These are phyloP conservation scores for Yarrowia bubula DNA, from an alignment of 805 yeast genomes.

Conservation along the genomic window DNA sequence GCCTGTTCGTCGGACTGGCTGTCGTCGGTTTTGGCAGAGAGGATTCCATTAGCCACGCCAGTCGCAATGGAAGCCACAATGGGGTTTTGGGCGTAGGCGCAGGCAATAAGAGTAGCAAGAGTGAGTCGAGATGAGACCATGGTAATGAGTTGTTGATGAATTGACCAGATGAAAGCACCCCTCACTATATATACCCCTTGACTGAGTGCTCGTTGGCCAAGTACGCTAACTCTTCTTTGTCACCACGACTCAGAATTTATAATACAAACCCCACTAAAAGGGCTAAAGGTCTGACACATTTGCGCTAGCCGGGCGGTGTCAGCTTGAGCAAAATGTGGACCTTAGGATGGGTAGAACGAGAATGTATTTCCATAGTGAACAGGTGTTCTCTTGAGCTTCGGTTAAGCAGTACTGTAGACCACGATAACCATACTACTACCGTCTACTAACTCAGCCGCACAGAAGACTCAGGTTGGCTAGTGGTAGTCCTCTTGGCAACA, in stretches of 20 bases:
- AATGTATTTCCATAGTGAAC: too few species aligned
- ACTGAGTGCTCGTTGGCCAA: not conserved
- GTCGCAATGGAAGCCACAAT: conserved; percentile 15
- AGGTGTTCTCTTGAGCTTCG: too few species aligned
- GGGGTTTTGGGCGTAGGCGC: conserved; percentile 10
- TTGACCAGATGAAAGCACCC: not conserved
- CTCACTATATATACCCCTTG: not conserved
- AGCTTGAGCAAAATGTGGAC: too few species aligned
- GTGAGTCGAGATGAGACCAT: not conserved
- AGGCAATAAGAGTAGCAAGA: not conserved
- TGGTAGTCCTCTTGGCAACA: too few species aligned
- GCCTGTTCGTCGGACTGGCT: not conserved
- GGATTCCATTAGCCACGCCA: not conserved
- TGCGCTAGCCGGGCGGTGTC: too few species aligned
- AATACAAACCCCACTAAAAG: not conserved
- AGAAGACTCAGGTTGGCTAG: too few species aligned
- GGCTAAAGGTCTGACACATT: not conserved
- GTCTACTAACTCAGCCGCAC: too few species aligned
- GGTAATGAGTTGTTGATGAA: not conserved
- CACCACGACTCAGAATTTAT: conserved; percentile 8
- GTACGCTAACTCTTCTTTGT: conserved; percentile 5
- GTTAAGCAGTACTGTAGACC: too few species aligned
- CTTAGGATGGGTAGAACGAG: too few species aligned
- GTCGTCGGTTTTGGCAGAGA: conserved; percentile 17
- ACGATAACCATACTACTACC: too few species aligned